These are phyloP conservation scores for Aspergillus bridgeri DNA, from an alignment of 495 filamentous ascomycete genomes.

Conservation along the genomic window DNA sequence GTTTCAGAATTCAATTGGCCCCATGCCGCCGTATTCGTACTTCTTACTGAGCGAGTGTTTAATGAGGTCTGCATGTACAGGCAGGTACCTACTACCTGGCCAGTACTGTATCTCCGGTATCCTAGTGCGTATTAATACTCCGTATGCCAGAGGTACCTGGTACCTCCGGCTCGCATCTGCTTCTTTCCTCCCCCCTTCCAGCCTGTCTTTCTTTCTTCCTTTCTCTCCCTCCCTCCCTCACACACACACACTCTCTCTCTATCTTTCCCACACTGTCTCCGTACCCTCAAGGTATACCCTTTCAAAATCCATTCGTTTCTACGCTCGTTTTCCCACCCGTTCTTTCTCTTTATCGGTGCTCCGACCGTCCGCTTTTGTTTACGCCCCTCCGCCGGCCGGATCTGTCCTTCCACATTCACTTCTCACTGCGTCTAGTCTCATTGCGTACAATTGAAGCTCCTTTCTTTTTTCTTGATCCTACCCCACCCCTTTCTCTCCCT, in stretches of 20 bases:
- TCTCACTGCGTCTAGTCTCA: background rate
- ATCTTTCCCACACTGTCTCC: too few relatives aligned
- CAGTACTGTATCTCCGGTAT: too few relatives aligned
- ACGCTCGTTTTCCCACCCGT: background rate
- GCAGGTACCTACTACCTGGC: too few relatives aligned
- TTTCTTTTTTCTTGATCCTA: conserved; percentile 10
- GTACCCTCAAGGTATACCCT: too few relatives aligned
- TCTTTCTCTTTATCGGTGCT: background rate
- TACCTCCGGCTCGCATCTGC: conserved; percentile 11
- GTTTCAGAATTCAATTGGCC: background rate
- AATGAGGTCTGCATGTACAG: too few relatives aligned
- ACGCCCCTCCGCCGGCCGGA: background rate
- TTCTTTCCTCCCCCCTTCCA: conserved; percentile 13
- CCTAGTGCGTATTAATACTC: too few relatives aligned
- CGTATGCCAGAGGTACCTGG: too few relatives aligned
- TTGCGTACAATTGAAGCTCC: background rate
- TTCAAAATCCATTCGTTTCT: background rate
- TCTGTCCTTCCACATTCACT: background rate
- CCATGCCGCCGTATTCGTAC: background rate
- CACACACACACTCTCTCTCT: too few relatives aligned
- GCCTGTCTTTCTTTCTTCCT: conserved; percentile 1
- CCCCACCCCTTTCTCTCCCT: conserved; percentile 5
- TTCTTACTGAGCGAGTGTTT: background rate
- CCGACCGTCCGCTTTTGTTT: background rate
- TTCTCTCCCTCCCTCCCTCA: background rate